phyloP scores from a whole-genome alignment of 2,329 filamentous ascomycete genomes.

The Aspergillus puulaauensis region DNA sequence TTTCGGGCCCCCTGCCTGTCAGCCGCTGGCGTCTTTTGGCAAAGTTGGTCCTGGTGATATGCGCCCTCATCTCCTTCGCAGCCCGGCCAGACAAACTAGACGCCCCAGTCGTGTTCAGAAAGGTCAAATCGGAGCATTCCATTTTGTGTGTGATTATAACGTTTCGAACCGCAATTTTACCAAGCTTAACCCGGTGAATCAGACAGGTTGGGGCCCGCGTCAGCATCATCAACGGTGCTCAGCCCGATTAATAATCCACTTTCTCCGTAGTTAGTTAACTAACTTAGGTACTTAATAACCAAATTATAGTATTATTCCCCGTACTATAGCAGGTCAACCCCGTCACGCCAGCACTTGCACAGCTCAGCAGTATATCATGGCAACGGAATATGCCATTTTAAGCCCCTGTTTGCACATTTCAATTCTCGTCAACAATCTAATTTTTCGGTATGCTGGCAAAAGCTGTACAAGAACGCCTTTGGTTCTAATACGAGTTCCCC shows the following conservation, averaged over 20 bases:
- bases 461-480: no score
- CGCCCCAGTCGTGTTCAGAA: slow-evolving; percentile 7
- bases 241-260: background rate
- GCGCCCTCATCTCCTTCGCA: slow-evolving; percentile 6
- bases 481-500: no score
- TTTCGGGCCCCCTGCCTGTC: background rate
- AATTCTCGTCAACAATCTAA: no score
- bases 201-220: background rate
- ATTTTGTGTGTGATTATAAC: background rate
- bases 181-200: background rate
- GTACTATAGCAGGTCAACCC: no score
- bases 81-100: background rate
- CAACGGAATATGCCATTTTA: no score
- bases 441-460: no score
- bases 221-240: background rate
- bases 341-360: no score
- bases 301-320: no score
- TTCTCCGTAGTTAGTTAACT: no score
- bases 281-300: no score
- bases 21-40: slow-evolving; percentile 7
- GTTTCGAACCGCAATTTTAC: background rate
- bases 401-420: no score
- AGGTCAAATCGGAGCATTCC: background rate
- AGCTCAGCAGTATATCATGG: no score
- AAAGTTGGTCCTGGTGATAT: slow-evolving; percentile 9